Conservation (phyloP, 192 early-diverging fungal genomes). For the Backusella morwellensis region DNA sequence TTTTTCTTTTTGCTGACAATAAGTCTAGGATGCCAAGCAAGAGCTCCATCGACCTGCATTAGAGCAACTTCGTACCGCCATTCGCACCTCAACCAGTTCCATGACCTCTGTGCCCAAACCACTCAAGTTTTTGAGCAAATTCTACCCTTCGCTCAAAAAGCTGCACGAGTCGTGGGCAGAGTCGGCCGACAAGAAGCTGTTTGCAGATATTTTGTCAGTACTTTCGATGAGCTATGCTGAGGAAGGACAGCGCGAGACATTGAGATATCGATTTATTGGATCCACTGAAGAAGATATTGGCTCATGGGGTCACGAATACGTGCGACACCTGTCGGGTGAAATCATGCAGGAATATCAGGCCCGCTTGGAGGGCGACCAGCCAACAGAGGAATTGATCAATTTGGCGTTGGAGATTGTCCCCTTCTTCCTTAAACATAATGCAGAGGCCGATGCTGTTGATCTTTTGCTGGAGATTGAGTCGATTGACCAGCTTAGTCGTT, state of each 20-base stretch:
- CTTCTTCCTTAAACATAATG: slow-evolving; percentile 96
- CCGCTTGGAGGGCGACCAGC: slow-evolving; percentile 60
- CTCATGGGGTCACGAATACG: slow-evolving; percentile 99
- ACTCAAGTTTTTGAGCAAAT: slow-evolving; percentile 91
- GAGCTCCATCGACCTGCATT: slow-evolving; percentile 83
- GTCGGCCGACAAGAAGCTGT: slow-evolving; percentile 71
- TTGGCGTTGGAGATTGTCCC: slow-evolving; percentile 87
- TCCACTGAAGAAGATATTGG: slow-evolving; percentile 73
- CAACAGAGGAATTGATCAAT: slow-evolving; percentile 64
- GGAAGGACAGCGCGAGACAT: slow-evolving; percentile 78
- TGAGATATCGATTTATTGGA: slow-evolving; percentile 88
- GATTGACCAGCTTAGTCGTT: slow-evolving; percentile 74
- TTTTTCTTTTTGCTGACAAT: too few relatives aligned
- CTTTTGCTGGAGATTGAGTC: slow-evolving; percentile 88
- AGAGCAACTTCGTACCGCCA: slow-evolving; percentile 82
- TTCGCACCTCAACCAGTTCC: slow-evolving; percentile 93
- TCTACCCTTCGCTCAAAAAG: slow-evolving; percentile 69
- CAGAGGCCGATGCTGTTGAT: slow-evolving; percentile 98
- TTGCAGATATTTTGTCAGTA: slow-evolving; percentile 96
- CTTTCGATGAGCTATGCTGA: slow-evolving; percentile 95
- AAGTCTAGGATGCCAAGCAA: slow-evolving; percentile 59
- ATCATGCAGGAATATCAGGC: slow-evolving; percentile 81
- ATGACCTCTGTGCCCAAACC: slow-evolving; percentile 99
- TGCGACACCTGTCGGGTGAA: slow-evolving; percentile 89
- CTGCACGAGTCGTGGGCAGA: slow-evolving; percentile 76